A percentile compares a stretch with the other conserved stretches of the same genome.
Evolutionary conservation across 192 early-diverging fungal genomes (phyloP).

Genomic region (Gonapodya prolifera): DNA sequence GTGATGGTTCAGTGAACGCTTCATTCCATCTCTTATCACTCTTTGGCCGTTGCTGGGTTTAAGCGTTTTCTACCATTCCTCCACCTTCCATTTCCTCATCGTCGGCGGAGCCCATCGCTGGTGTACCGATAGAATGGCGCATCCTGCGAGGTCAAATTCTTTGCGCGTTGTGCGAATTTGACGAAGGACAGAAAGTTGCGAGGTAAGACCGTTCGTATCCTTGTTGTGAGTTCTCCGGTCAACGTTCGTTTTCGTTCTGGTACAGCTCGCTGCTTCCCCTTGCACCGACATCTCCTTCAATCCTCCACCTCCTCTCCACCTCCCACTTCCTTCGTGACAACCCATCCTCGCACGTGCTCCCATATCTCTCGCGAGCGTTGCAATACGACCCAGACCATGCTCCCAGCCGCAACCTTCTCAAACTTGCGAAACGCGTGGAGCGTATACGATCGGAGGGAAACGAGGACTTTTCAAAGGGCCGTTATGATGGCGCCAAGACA

Average conservation of each 20-base stretch:
- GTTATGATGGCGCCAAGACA: slow-evolving; percentile 34
- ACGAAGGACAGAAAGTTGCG: background rate
- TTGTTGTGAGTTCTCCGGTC: no score
- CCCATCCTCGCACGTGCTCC: slow-evolving; percentile 22
- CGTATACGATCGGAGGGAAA: slow-evolving; percentile 57
- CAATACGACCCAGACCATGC: slow-evolving; percentile 67
- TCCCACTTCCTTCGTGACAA: slow-evolving; percentile 56
- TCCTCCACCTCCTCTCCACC: slow-evolving; percentile 48
- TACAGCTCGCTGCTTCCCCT: background rate
- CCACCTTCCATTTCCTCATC: background rate
- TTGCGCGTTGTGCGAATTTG: background rate
- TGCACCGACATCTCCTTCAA: slow-evolving; percentile 48
- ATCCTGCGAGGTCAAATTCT: background rate
- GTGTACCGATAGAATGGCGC: background rate
- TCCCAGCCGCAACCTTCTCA: slow-evolving; percentile 47
- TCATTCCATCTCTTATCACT: no score
- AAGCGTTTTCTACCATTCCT: background rate
- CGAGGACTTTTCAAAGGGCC: slow-evolving; percentile 47
- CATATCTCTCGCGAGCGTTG: slow-evolving; percentile 38
- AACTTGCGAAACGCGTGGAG: slow-evolving; percentile 52
- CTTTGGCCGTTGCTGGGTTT: no score
- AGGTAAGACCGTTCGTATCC: no score
- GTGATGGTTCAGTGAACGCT: no score
- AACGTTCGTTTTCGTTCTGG: no score
- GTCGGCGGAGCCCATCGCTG: background rate